Percentiles rank a stretch among this genome's conserved stretches.
Evolutionary conservation across 2,329 filamentous ascomycete species (phyloP).

Genomic region (Ceratocystis variospora): DNA sequence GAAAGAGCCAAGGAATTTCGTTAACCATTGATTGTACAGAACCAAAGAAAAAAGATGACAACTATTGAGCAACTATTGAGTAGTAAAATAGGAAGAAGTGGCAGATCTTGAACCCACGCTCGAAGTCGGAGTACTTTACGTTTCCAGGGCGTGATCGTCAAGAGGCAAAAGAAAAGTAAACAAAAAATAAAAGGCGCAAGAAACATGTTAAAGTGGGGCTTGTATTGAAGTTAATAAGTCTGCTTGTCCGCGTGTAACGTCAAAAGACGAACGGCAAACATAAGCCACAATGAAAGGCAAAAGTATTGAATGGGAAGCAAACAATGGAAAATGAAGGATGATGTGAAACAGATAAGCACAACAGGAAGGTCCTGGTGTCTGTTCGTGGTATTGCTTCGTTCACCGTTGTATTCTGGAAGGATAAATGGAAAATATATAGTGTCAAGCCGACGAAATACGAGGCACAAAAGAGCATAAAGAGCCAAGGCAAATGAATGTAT

Average conservation of each 20-base stretch:
- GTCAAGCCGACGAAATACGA: background rate
- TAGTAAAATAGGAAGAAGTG: background rate
- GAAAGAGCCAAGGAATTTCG: background rate
- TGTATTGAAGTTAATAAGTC: too few species aligned
- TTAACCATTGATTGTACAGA: background rate
- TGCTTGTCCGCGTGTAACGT: background rate
- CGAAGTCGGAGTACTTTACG: too few species aligned
- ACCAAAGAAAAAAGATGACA: background rate
- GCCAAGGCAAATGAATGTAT: too few species aligned
- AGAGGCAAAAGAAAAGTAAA: background rate
- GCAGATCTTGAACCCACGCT: background rate
- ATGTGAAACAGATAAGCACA: background rate
- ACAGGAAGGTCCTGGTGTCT: background rate
- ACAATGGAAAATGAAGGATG: background rate
- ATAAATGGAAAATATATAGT: too few species aligned
- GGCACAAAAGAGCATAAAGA: background rate
- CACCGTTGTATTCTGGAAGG: too few species aligned
- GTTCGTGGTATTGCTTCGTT: background rate
- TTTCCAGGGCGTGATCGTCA: background rate
- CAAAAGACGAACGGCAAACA: constrained; percentile 1
- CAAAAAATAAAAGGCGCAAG: too few species aligned
- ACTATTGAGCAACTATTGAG: background rate
- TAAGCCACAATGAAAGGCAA: background rate
- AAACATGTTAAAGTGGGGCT: too few species aligned
- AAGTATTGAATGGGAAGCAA: background rate